These are phyloP conservation scores for Thelonectria blattea DNA, from an alignment of 2,329 filamentous ascomycete species.

Conservation along the genomic window DNA sequence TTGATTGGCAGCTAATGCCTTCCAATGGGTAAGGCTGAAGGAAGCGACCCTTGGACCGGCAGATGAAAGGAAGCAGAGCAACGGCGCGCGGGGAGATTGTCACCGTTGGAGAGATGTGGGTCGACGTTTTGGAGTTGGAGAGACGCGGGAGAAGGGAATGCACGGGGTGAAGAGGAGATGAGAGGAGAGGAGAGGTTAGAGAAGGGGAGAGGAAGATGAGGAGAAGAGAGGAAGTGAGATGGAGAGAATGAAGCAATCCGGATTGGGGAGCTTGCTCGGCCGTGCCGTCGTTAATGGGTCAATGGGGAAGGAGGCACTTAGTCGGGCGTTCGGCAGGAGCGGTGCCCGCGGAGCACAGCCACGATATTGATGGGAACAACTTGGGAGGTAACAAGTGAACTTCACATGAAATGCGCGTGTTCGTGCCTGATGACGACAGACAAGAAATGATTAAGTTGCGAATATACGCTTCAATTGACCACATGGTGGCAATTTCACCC, in stretches of 20 bases:
- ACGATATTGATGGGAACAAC: no score
- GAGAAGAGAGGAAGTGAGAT: background rate
- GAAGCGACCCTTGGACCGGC: conserved; percentile 8
- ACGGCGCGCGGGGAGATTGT: conserved; percentile 7
- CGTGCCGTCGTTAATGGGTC: background rate
- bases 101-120: background rate
- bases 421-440: no score
- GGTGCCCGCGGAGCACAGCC: no score
- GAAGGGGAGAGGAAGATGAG: background rate
- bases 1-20: background rate
- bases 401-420: no score
- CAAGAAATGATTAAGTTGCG: no score
- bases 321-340: no score
- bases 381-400: no score
- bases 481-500: no score
- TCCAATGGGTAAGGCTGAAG: conserved; percentile 11
- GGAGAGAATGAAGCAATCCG: background rate
- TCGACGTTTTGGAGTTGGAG: no score
- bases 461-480: no score
- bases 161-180: no score
- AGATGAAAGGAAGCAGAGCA: conserved; percentile 9
- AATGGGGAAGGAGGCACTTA: background rate
- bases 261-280: background rate
- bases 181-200: background rate
- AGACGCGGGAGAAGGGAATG: no score